Conservation (phyloP, 1,284 basidiomycete species). For the Boletus smithii region DNA sequence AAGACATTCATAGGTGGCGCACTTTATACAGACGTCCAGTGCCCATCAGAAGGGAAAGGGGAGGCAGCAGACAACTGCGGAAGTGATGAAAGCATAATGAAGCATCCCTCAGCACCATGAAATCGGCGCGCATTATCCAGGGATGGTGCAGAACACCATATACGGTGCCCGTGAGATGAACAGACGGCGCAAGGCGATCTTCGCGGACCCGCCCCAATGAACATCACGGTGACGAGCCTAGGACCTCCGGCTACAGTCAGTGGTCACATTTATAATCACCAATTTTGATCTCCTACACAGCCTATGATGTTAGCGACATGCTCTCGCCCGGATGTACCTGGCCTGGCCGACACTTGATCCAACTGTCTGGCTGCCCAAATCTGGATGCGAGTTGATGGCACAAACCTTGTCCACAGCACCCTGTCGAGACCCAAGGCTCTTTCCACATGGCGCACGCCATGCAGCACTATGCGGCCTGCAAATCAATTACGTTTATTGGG, state of each 20-base stretch:
- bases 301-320: constrained; percentile 22
- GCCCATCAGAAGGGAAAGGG: constrained; percentile 15
- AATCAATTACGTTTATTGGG: constrained; percentile 34
- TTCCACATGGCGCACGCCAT: constrained; percentile 29
- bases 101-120: constrained; percentile 4
- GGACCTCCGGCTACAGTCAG: constrained; percentile 6
- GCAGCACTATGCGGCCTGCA: constrained; percentile 29
- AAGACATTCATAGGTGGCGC: constrained; percentile 20
- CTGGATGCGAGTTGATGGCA: constrained; percentile 22
- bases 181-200: constrained; percentile 2
- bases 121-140: neutral
- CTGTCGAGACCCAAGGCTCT: constrained; percentile 9
- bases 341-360: constrained; percentile 15
- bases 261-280: constrained; percentile 20
- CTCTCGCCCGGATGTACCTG: constrained; percentile 14
- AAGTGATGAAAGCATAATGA: constrained; percentile 8
- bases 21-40: constrained; percentile 8
- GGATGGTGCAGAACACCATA: constrained; percentile 9
- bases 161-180: constrained; percentile 9
- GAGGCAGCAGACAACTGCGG: constrained; percentile 9
- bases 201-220: constrained; percentile 11
- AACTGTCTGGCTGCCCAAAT: constrained; percentile 24
- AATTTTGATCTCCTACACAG: constrained; percentile 16
- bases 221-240: constrained; percentile 12
- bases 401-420: constrained; percentile 23